Base-by-base conservation (phyloP, 2,329 filamentous ascomycete species). In the Penicillium sp. region DNA sequence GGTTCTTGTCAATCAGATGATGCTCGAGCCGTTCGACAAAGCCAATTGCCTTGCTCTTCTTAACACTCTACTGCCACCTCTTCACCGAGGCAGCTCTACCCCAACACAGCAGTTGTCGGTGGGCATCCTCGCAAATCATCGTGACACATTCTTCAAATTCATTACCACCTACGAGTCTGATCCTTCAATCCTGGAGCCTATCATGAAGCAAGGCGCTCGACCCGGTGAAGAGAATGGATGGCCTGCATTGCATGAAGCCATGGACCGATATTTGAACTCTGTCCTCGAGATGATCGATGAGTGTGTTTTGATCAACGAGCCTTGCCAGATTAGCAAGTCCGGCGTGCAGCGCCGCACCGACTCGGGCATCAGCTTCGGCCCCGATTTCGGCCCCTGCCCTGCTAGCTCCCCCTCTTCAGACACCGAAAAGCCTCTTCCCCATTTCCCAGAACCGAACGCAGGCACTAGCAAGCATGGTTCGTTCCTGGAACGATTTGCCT, bases 11-110 rank as follows among this genome's bases (percentile, higher is more conserved):
- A 87, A 88, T 63, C 85, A 88, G 64, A 79, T 88, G 63, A 81
- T 83, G 26, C 75, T 86, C 31, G 75, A 79, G 32, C 84, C 84
- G 0, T 86, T 85, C 72, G 84, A 84, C 74, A 86, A 85, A 69
- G 78, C 81, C 64, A 87, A 87, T 68, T 86, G 85, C 66, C 78
- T 87, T 60, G 85, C 84, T 51, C 85, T 88, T 80, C 80, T 88
- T 49, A 88, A 88, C 72, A 88, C 85, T 10, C 76, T 88, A 31
- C 84, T 87, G 60, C 85, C 85, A 8, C 84, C 85, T 2, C 76
- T 81, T 40, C 75, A 77, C 42, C 70, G 72, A 13, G 70, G 72
- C 22, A 71, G 72, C 44, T 63, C 65, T 16, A 75, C 76, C 42
- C 82, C 81, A 5, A 83, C 82, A 10, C 72, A 78, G 29, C 78